Conservation (phyloP, 805 yeast species). For the Cyberlindnera galapagoensis region DNA sequence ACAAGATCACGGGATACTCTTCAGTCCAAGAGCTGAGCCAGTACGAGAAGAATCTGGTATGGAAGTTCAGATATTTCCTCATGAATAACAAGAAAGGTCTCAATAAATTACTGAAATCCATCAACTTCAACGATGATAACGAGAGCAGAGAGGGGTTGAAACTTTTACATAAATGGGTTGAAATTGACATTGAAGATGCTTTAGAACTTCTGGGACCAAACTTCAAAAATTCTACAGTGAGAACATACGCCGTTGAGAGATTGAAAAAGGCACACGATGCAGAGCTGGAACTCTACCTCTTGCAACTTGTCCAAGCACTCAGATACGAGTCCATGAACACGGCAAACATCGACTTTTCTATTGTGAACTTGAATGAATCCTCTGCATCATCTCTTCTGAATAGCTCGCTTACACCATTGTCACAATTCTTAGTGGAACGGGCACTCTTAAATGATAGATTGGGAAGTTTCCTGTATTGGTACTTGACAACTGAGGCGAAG, state of each 20-base stretch:
- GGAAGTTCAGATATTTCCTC: slow-evolving; percentile 85
- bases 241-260: slow-evolving; percentile 86
- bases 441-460: slow-evolving; percentile 58
- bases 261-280: slow-evolving; percentile 70
- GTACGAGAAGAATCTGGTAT: slow-evolving; percentile 77
- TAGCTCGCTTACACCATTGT: slow-evolving; percentile 49
- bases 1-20: slow-evolving; percentile 64
- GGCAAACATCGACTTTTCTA: slow-evolving; percentile 27
- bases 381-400: slow-evolving; percentile 19
- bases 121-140: slow-evolving; percentile 78
- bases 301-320: slow-evolving; percentile 88
- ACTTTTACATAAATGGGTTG: slow-evolving; percentile 62
- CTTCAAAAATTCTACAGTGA: slow-evolving; percentile 64
- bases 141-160: slow-evolving; percentile 79
- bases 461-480: slow-evolving; percentile 89
- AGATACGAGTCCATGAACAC: slow-evolving; percentile 54
- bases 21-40: slow-evolving; percentile 78
- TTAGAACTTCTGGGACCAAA: slow-evolving; percentile 78
- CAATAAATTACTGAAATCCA: slow-evolving; percentile 79
- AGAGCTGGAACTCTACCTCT: slow-evolving; percentile 72
- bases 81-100: slow-evolving; percentile 61
- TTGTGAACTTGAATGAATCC: slow-evolving; percentile 27
- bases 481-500: slow-evolving; percentile 78
- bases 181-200: slow-evolving; percentile 78
- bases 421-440: slow-evolving; percentile 68